These are phyloP conservation scores for Rhododendron henanense DNA, from an alignment of 148 eudicot genomes.

Conservation along the genomic window DNA sequence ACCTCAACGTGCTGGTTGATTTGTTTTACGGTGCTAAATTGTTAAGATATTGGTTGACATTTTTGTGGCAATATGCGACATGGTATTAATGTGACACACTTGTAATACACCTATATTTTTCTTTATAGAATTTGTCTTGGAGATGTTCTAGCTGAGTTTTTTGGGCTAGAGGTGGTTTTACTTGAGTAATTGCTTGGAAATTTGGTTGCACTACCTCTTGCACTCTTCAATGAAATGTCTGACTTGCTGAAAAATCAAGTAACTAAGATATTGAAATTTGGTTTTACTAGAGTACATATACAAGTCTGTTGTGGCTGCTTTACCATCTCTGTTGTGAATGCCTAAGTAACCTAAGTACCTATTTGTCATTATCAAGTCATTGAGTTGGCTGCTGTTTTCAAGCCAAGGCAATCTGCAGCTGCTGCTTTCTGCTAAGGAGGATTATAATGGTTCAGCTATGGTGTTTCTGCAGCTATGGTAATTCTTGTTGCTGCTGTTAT, in stretches of 20 bases:
- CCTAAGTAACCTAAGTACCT: no score
- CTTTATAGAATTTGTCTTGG: background rate
- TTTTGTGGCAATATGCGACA: background rate
- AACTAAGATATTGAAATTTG: background rate
- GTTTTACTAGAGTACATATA: no score
- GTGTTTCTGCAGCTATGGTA: no score
- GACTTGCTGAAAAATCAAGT: background rate
- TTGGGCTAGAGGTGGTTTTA: background rate
- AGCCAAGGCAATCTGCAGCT: no score
- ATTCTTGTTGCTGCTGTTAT: no score
- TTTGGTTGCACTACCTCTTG: background rate
- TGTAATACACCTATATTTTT: background rate
- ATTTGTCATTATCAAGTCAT: no score
- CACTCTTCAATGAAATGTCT: background rate
- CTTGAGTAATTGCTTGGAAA: background rate
- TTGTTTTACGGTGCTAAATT: background rate
- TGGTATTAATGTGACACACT: background rate
- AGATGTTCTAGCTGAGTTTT: background rate
- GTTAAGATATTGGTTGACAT: background rate
- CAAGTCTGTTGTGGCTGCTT: no score
- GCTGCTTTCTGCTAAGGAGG: no score
- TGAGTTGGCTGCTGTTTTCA: no score
- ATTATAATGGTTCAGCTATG: no score
- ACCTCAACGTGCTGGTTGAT: conserved; percentile 1
- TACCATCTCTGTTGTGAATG: no score